These are phyloP conservation scores for Lipomyces anomalus DNA, from an alignment of 805 yeast species.

Conservation along the genomic window DNA sequence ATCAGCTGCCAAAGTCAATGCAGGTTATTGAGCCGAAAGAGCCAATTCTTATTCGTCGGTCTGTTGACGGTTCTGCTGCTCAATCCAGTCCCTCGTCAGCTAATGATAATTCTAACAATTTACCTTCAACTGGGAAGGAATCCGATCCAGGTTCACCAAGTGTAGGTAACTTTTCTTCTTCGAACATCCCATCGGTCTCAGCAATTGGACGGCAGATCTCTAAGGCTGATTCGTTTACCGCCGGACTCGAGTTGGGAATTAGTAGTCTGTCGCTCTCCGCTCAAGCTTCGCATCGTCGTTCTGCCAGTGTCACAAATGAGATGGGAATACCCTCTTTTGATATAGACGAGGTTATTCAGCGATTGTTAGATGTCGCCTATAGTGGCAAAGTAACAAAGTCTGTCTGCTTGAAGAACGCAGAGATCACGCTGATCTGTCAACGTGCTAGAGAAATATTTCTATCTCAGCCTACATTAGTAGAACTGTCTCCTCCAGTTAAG, in stretches of 20 bases:
- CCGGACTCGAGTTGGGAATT: neutral
- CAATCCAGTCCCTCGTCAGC: too few species aligned
- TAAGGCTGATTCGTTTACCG: neutral
- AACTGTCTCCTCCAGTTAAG: constrained; percentile 78
- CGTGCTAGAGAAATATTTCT: constrained; percentile 84
- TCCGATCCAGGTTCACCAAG: neutral
- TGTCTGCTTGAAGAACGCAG: constrained; percentile 83
- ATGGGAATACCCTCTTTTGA: constrained; percentile 36
- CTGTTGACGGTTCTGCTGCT: constrained; percentile 6
- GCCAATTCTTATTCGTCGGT: constrained; percentile 55
- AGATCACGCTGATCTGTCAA: constrained; percentile 79
- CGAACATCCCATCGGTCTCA: neutral
- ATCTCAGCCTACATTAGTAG: constrained; percentile 84
- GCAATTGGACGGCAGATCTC: neutral
- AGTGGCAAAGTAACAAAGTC: constrained; percentile 87
- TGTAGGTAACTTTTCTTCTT: neutral
- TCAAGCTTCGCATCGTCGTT: neutral
- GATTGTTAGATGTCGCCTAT: constrained; percentile 91
- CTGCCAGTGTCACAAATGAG: neutral
- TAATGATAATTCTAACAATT: too few species aligned
- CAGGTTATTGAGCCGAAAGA: constrained; percentile 63
- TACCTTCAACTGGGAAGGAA: neutral
- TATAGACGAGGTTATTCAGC: constrained; percentile 84
- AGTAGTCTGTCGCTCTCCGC: neutral
- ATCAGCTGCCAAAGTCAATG: constrained; percentile 59